Percentiles rank a stretch among this genome's conserved stretches.
phyloP scores from a whole-genome alignment of 2,329 filamentous ascomycete species.

The Cercospora zeae-maydis region DNA sequence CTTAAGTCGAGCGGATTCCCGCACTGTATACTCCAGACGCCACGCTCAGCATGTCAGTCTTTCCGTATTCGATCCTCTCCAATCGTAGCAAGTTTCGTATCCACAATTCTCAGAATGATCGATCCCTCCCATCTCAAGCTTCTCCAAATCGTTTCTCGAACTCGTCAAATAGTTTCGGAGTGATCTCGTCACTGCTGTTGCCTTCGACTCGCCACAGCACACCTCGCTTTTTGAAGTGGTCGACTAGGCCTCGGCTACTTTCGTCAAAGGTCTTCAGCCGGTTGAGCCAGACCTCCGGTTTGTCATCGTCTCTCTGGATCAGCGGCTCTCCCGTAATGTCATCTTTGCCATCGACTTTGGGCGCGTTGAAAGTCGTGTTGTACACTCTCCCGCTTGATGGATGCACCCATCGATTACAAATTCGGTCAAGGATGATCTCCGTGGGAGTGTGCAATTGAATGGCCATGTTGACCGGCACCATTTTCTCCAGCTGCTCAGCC shows the following conservation, averaged over 20 bases:
- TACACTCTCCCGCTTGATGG: conserved; percentile 87
- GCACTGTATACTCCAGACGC: conserved; percentile 9
- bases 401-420: conserved; percentile 90
- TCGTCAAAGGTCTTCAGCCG: conserved; percentile 82
- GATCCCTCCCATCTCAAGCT: conserved; percentile 7
- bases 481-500: conserved; percentile 69
- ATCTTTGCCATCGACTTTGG: conserved; percentile 74
- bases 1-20: conserved; percentile 15
- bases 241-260: conserved; percentile 76
- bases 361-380: conserved; percentile 89
- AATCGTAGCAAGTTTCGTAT: background rate
- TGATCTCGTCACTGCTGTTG: conserved; percentile 91
- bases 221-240: conserved; percentile 81
- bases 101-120: background rate
- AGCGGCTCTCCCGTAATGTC: conserved; percentile 87
- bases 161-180: conserved; percentile 78
- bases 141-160: conserved; percentile 70
- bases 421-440: conserved; percentile 81
- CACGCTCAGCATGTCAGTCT: conserved; percentile 17
- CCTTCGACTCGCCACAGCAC: conserved; percentile 85
- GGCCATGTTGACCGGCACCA: conserved; percentile 93
- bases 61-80: background rate
- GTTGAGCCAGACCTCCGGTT: conserved; percentile 76
- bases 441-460: conserved; percentile 82
- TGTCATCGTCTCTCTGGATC: conserved; percentile 79